Evolutionary conservation across 345 rosid genomes (phyloP), one percentile per base, ranked within the genome.

Genomic region (Euphorbia lathyris): DNA sequence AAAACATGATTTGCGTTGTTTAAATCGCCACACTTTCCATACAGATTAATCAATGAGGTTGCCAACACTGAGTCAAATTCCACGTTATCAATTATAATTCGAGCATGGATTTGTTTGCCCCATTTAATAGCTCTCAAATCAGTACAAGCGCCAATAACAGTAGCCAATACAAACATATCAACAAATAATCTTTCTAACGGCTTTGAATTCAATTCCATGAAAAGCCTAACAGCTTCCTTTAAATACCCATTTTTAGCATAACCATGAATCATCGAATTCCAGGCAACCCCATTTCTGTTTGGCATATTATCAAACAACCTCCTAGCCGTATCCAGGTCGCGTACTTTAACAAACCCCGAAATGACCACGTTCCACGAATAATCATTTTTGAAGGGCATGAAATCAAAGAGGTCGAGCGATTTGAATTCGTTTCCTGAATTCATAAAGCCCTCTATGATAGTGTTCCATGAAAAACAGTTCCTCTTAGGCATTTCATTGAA

Each of bases 51-150:
- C 50, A 93, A 81, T 10, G 94, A 83, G 80, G 92, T 85, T 70
- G 78, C 73, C 83, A 89, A 75, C 20, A 73, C 78, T 0, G 90
- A 65, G 65, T 91, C 97, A 67, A 65, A 65, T 22, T 79, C 86
- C 67, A 78, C 20, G 22, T 85, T 83, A 27, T 68, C 59, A 38
- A 81, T 76, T 72, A 93, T 17, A 74, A 86, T 74, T 59, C 72
- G 83, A 2, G 86, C 85, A 80, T 93, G 98, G 29, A 89, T 81
- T 72, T 93, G 96, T 83, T 83, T 86, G 25, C 98, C 97, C 29
- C 78, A 73, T 9, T 65, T 72, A 66, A 86, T 68, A 79, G 87
- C 91, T 68, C 74, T 87, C 73, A 84, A 72, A 77, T 79, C 76
- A 27, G 89, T 70, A 71, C 92, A 88, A 48, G 87, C 92, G n/a